Conservation (phyloP, 176 grass and related monocot genomes). For the Elaeis guineensis region DNA sequence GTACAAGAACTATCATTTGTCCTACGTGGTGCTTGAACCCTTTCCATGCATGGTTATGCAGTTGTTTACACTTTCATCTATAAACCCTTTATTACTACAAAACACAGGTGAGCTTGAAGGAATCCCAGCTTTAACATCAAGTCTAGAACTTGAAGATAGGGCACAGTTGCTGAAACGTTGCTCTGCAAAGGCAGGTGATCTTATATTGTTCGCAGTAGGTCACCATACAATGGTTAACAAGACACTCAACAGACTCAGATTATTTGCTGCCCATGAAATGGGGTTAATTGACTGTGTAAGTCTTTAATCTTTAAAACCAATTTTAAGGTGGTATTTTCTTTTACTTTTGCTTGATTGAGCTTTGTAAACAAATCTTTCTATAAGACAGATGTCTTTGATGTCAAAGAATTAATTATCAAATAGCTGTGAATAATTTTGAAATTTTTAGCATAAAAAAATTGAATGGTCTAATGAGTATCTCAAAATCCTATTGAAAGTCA, state of each 20-base stretch:
- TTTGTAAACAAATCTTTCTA: too few species aligned
- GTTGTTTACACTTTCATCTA: too few species aligned
- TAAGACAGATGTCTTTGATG: too few species aligned
- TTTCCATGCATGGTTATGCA: too few species aligned
- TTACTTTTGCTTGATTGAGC: too few species aligned
- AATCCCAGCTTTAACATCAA: conserved; percentile 54
- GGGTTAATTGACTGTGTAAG: conserved; percentile 72
- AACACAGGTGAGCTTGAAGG: conserved; percentile 84
- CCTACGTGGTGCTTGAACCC: too few species aligned
- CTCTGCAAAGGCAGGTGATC: conserved; percentile 53
- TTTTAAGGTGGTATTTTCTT: neutral
- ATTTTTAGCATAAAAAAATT: too few species aligned
- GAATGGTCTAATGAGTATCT: too few species aligned
- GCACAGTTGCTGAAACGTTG: conserved; percentile 43
- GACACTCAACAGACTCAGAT: conserved; percentile 71
- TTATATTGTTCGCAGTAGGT: conserved; percentile 91
- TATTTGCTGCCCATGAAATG: conserved; percentile 64
- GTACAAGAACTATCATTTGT: conserved; percentile 23
- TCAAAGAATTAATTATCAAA: too few species aligned
- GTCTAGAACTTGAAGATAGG: conserved; percentile 58
- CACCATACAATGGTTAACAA: conserved; percentile 44
- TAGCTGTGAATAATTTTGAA: too few species aligned
- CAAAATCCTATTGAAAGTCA: too few species aligned
- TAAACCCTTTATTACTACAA: neutral
- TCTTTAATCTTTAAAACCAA: conserved; percentile 3